phyloP scores from a whole-genome alignment of 164 flowering plant species.

The Echeveria elegans region DNA sequence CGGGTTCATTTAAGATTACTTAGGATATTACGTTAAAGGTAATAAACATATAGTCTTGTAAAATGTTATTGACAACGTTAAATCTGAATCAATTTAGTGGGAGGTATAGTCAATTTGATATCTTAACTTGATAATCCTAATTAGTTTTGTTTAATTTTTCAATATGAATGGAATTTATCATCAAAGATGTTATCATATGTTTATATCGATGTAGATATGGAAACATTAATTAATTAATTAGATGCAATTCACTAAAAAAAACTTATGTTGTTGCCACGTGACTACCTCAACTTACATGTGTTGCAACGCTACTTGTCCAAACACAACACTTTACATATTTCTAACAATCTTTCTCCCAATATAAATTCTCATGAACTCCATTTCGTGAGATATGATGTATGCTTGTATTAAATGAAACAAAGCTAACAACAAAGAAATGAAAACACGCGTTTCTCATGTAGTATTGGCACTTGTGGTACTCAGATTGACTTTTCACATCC shows the following conservation, averaged over 20 bases:
- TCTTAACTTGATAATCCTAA: too few relatives aligned
- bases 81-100: too few relatives aligned
- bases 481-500: not conserved
- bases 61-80: too few relatives aligned
- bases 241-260: not conserved
- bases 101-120: too few relatives aligned
- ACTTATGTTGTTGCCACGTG: not conserved
- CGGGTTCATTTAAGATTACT: too few relatives aligned
- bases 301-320: constrained; percentile 2
- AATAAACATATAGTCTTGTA: too few relatives aligned
- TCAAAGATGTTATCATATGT: not conserved
- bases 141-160: not conserved
- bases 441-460: not conserved
- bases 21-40: too few relatives aligned
- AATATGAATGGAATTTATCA: not conserved
- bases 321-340: constrained; percentile 1
- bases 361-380: constrained; percentile 1
- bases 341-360: not conserved
- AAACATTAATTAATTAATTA: not conserved
- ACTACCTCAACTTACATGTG: not conserved
- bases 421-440: constrained; percentile 1
- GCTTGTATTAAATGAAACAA: not conserved
- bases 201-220: not conserved
- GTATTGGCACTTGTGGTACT: constrained; percentile 4
- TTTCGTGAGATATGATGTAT: constrained; percentile 1